These are phyloP conservation scores for Didymella segeticola DNA, from an alignment of 2,329 filamentous ascomycete genomes.

Conservation along the genomic window DNA sequence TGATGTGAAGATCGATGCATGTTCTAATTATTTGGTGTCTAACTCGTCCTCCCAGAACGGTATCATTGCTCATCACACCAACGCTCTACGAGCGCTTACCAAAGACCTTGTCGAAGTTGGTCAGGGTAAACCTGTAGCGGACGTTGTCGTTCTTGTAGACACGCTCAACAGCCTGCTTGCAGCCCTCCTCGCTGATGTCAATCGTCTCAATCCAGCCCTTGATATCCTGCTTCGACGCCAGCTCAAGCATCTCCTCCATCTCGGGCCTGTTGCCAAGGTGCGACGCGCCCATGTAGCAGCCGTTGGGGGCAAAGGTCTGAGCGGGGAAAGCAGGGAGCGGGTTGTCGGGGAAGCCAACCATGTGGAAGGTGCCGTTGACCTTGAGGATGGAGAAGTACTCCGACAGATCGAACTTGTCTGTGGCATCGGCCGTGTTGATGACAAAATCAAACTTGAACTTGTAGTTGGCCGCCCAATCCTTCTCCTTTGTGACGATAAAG, in stretches of 20 bases:
- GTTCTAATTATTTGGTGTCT: constrained; percentile 19
- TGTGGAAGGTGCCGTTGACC: constrained; percentile 81
- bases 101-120: constrained; percentile 72
- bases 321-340: constrained; percentile 74
- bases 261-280: constrained; percentile 59
- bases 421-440: constrained; percentile 75
- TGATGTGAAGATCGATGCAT: constrained; percentile 2
- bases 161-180: constrained; percentile 72
- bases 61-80: constrained; percentile 4
- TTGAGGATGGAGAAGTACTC: constrained; percentile 81
- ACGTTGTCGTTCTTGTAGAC: constrained; percentile 73
- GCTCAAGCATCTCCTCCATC: constrained; percentile 60
- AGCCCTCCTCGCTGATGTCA: constrained; percentile 72
- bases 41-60: constrained; percentile 2
- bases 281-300: constrained; percentile 61
- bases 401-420: constrained; percentile 70
- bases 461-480: constrained; percentile 64
- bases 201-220: constrained; percentile 68
- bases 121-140: constrained; percentile 74
- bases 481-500: constrained; percentile 64
- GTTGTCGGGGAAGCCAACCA: constrained; percentile 79
- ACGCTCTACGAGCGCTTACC: constrained; percentile 53
- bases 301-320: constrained; percentile 77
- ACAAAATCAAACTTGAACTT: constrained; percentile 75
- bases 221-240: constrained; percentile 59